Percentiles rank a stretch among this genome's conserved stretches.
Conservation (phyloP, 2,329 filamentous ascomycete genomes). For the Colletotrichum eleusines region DNA sequence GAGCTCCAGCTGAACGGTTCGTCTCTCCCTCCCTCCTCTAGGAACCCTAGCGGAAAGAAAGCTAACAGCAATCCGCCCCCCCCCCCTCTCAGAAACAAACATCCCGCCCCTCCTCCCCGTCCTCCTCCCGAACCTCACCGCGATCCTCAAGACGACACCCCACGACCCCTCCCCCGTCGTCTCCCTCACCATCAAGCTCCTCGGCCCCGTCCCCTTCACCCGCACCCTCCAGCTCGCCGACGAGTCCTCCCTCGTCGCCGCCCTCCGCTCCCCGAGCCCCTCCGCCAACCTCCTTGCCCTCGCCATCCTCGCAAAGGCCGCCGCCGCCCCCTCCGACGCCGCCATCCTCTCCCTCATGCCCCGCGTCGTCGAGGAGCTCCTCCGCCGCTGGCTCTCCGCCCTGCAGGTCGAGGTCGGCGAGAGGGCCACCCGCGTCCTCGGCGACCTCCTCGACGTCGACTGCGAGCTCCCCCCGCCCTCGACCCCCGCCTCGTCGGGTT, state of each 20-base stretch:
- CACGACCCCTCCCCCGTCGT: conserved; percentile 65
- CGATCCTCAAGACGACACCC: conserved; percentile 63
- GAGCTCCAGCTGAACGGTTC: conserved; percentile 69
- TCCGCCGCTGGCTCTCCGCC: conserved; percentile 65
- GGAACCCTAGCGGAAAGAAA: too few species aligned
- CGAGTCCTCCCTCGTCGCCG: conserved; percentile 62
- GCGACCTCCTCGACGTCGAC: conserved; percentile 68
- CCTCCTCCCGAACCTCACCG: conserved; percentile 52
- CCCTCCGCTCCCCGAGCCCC: conserved; percentile 65
- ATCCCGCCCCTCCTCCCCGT: conserved; percentile 52
- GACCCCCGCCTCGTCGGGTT: conserved; percentile 12
- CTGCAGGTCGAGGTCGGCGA: conserved; percentile 68
- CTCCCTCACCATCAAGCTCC: conserved; percentile 67
- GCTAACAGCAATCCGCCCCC: not conserved
- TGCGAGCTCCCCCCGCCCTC: conserved; percentile 53
- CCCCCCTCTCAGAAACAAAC: conserved; percentile 58
- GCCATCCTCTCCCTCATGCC: conserved; percentile 64
- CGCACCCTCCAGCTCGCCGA: conserved; percentile 65
- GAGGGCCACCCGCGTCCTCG: conserved; percentile 62
- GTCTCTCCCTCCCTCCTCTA: conserved; percentile 1
- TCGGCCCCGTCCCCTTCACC: conserved; percentile 65
- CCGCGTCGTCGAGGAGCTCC: conserved; percentile 60
- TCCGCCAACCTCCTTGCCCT: conserved; percentile 70
- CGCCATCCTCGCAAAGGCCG: conserved; percentile 67
- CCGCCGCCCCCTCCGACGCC: conserved; percentile 60